Percentiles rank a stretch among this genome's conserved stretches.
Evolutionary conservation across 1,284 basidiomycete species (phyloP).

Genomic region (Thelephora terrestris): DNA sequence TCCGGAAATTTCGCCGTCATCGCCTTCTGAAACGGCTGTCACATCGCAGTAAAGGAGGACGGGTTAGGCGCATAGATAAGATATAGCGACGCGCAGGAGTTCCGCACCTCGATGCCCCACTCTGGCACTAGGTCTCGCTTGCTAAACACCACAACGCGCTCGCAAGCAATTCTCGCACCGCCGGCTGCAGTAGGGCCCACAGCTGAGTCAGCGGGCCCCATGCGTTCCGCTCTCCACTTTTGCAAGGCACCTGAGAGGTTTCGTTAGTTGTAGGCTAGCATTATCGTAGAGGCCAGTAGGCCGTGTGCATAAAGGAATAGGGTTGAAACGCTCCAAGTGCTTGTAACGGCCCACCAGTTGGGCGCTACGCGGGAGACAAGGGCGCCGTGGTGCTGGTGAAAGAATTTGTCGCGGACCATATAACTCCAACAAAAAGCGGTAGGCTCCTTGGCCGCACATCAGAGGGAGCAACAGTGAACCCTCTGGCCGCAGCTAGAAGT

Average conservation of each 20-base stretch:
- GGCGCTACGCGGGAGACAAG: no score
- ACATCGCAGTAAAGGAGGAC: constrained; percentile 3
- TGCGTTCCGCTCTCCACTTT: constrained; percentile 53
- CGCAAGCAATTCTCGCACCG: constrained; percentile 38
- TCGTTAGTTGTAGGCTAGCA: no score
- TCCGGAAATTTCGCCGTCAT: constrained; percentile 59
- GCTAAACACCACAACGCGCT: constrained; percentile 87
- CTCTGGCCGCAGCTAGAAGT: neutral
- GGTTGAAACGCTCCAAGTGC: no score
- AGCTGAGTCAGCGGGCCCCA: neutral
- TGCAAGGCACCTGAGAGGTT: constrained; percentile 39
- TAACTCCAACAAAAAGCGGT: no score
- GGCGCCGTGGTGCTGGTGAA: no score
- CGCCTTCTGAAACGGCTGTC: constrained; percentile 58
- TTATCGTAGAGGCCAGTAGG: neutral
- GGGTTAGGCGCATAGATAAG: constrained; percentile 5
- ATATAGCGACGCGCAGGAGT: constrained; percentile 2
- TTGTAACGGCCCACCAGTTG: no score
- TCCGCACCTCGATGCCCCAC: constrained; percentile 72
- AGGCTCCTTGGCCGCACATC: no score
- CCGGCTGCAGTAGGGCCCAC: constrained; percentile 4
- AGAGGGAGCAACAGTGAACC: no score
- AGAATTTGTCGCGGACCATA: no score
- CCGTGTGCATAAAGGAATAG: no score
- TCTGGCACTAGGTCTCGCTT: constrained; percentile 87